Conservation (phyloP, 2,329 filamentous ascomycete genomes). For the Colletotrichum australisinense region DNA sequence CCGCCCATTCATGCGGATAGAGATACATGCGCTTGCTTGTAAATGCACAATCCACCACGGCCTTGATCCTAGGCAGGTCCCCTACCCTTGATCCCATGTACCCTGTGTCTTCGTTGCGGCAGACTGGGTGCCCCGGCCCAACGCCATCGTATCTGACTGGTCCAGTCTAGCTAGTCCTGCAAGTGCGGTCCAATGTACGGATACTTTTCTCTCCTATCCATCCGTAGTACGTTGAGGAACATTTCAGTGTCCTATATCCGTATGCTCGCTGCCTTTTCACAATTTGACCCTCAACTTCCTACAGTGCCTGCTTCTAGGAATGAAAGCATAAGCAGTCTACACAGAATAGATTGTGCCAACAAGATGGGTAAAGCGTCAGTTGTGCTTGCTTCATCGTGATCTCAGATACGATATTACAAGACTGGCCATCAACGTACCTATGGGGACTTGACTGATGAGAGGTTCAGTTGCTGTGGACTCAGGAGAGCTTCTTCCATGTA, state of each 20-base stretch:
- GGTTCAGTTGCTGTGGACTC: too few species aligned
- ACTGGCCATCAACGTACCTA: not conserved
- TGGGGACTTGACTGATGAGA: not conserved
- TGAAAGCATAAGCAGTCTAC: too few species aligned
- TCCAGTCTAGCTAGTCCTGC: conserved; percentile 8
- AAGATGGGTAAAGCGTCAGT: not conserved
- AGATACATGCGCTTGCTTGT: not conserved
- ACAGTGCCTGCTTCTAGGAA: too few species aligned
- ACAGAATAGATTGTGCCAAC: not conserved
- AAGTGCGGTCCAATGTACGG: conserved; percentile 1
- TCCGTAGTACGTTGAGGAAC: not conserved
- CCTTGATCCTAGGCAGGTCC: conserved; percentile 1
- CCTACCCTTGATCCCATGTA: conserved; percentile 14
- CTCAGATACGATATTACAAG: not conserved
- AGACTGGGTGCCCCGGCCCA: conserved; percentile 10
- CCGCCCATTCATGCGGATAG: not conserved
- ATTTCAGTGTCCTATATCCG: not conserved
- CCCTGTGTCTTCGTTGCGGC: conserved; percentile 16
- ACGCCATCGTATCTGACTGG: conserved; percentile 19
- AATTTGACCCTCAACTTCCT: not conserved
- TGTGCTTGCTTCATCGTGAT: not conserved
- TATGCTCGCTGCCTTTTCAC: not conserved
- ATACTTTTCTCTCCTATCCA: too few species aligned
- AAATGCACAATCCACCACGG: conserved; percentile 2
- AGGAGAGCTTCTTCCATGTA: not conserved